Evolutionary conservation across 2,329 filamentous ascomycete genomes (phyloP), one percentile per base, ranked within the genome.

Genomic region (Xenoacremonium recifei): DNA sequence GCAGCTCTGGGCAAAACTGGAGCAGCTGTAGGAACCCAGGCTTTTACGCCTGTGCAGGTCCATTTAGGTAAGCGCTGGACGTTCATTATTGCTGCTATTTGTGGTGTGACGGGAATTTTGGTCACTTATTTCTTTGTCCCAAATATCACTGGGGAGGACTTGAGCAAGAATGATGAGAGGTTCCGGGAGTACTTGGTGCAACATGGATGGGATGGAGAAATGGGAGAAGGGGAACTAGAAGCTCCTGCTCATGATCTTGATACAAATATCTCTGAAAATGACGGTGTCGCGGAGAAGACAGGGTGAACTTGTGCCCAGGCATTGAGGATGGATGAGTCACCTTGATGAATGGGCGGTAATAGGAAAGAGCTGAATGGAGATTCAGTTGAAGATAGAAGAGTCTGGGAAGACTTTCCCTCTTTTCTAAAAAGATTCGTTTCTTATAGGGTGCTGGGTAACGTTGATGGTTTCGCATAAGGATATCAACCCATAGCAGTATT

Each of bases 51-150:
- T 0, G 73, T 75, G 20, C 62, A 73, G 39, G 58, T 55, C 5
- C 56, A 68, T 29, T 58, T 75, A 1, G 72, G 72, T 0, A 71
- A 75, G 50, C 63, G 62, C 23, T 75, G 70, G 70, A 76, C 72
- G 0, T 76, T 76, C 36, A 74, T 77, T 44, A 69, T 76, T 37
- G 73, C 72, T 7, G 73, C 73, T 2, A 73, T 76, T 21, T 73
- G 69, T 38, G 73, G 72, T 13, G 65, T 76, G 11, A 63, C 62
- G 1, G 73, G 73, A 0, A 61, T 76, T 9, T 21, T 71, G 5
- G 71, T 76, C 4, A 75, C 71, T 1, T 73, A 58, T 36, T 65
- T 75, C 48, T 75, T 75, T 35, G 61, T 76, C 2, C 69, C 70
- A 1, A 60, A 73, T 50, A 46, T 74, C 16, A 67, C 60, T 1